Evolutionary conservation across 2,329 filamentous ascomycete genomes (phyloP).

Genomic region (Colletotrichum liriopes): DNA sequence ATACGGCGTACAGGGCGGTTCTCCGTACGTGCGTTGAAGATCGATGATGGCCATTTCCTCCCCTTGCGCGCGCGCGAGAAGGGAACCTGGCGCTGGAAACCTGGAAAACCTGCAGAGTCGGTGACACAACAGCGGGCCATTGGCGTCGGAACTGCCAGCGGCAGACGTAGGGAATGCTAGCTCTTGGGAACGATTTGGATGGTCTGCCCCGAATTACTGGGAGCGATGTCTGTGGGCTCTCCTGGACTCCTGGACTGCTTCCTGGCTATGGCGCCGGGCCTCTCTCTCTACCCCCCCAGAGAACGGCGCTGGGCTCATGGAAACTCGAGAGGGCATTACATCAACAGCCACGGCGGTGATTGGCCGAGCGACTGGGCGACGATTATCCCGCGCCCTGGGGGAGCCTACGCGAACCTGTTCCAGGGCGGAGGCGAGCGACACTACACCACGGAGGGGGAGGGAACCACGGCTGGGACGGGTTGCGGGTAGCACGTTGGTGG

Average conservation of each 20-base stretch:
- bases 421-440: not conserved
- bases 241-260: not conserved
- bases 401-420: not conserved
- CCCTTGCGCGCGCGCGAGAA: not conserved
- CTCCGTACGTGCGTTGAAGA: conserved; percentile 22
- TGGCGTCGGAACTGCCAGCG: conserved; percentile 20
- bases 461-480: conserved; percentile 1
- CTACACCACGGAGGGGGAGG: not conserved
- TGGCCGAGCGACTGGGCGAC: not conserved
- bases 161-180: not conserved
- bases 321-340: not conserved
- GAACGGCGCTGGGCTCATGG: not conserved
- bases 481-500: conserved; percentile 14
- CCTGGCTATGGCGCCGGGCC: not conserved
- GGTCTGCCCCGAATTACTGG: conserved; percentile 1
- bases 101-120: not conserved
- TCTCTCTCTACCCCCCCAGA: not conserved
- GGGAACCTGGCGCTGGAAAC: not conserved
- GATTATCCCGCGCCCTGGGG: not conserved
- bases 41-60: conserved; percentile 6
- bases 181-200: not conserved
- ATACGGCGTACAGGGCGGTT: not conserved
- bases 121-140: conserved; percentile 17
- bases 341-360: conserved; percentile 3
- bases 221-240: not conserved